Evolutionary conservation across 768 basidiomycete genomes (phyloP), one percentile per base, ranked within the genome.

Genomic region (Clavulina sp.): DNA sequence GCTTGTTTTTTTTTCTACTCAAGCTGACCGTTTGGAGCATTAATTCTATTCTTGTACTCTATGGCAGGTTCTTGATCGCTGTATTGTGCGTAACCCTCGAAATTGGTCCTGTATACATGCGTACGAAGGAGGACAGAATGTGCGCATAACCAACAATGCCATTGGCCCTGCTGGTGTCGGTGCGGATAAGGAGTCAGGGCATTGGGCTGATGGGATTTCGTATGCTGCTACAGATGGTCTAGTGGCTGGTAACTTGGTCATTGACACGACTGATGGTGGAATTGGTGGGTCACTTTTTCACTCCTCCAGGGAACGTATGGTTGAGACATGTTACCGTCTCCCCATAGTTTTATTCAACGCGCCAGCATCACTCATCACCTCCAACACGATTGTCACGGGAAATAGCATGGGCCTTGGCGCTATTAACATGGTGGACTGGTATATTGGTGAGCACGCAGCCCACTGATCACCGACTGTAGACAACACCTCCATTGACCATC

Each of bases 351-450:
- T 59, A 13, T 60, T 60, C 50, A 53, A 54, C 38, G 59, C 59
- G 4, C 59, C 58, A 13, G 59, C 58, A 7, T 56, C 56, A 18
- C 43, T 60, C 16, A 49, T 60, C 26, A 60, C 56, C 5, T 59
- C 56, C 36, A 60, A 60, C 41, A 60, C 59, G 3, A 59, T 60
- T 41, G 49, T 59, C 26, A 51, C 52, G 26, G 50, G 46, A 6
- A 48, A 51, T n/a, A 51, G 57, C 13, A 43, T 60, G 41, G 41
- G 49, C 5, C 54, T 60, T 16, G 59, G 59, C 16, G 59, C 54
- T 4, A 60, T 60, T 33, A 59, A 59, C 50, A 60, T 60, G 59
- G 59, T 60, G 4, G 59, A 60, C 36, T 57, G 51, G 44, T 51
- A 48, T 7, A 55, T 56, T 13, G 48, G 57, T 56, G 52, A 54